Evolutionary conservation across 352 stramenopile genomes (phyloP), one percentile per base, ranked within the genome.

Genomic region (Aphanomyces cochlioides): DNA sequence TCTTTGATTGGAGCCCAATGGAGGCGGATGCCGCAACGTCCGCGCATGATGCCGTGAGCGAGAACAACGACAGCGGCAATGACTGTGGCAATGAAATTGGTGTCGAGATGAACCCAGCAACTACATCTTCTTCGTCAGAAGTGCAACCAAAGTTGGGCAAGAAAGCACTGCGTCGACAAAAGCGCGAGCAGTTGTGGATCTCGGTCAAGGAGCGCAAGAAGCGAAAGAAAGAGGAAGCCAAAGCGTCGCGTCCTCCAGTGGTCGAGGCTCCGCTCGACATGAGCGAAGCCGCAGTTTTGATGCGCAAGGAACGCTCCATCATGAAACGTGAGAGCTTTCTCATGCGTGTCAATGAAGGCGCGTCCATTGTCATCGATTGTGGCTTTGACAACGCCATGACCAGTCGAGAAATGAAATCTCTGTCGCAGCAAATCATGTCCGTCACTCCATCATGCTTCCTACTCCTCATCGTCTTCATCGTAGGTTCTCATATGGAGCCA

Each of bases 401-500:
- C 3, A 75, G 82, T 37, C 96, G 95, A 66, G 95, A 98, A 75
- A 90, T 95, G 70, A 98, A 96, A 72, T 97, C 87, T 73, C 79
- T 99, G 13, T 88, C 83, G 8, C 89, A 96, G 73, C 96, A 99
- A 76, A 92, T 98, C 66, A 95, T 97, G 84, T 98, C 85, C 76
- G 90, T 77, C 37, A 91, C 86, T 73, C 74, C 77, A 5, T 60
- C 21, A 53, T 90, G 87, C 65, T 77, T 74, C 72, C 71, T 75
- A 36, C 71, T 72, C 36, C 48, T 45, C 37, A 72, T 76, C 72
- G 79, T 66, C 41, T 88, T 17, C 70, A 56, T 48, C 8, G 73
- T 66, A 93, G 85, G 85, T 94, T 92, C 72, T 92, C 83, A 34
- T 94, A 94, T 50, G 86, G 86, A 40, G 83, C 88, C 40, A 94